Percentiles rank a stretch among this genome's conserved stretches.
Evolutionary conservation across 2,329 filamentous ascomycete genomes (phyloP).

Genomic region (Albophoma yamanashiensis): DNA sequence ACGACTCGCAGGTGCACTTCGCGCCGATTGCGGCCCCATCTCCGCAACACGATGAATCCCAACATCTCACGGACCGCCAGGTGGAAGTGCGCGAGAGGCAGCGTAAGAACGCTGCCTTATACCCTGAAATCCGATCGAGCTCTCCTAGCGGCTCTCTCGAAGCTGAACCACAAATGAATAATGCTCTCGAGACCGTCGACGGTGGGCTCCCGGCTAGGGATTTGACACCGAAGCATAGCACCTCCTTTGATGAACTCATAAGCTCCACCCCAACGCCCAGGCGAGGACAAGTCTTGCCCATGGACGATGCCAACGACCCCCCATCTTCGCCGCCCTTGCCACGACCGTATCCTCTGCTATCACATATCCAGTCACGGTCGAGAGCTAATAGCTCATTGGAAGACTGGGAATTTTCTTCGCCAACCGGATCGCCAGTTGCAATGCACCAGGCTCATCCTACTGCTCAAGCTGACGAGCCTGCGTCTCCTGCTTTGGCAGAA

Average conservation of each 20-base stretch:
- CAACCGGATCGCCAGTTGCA: conserved; percentile 38
- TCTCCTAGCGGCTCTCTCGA: conserved; percentile 12
- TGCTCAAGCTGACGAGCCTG: conserved; percentile 6
- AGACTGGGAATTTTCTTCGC: conserved; percentile 47
- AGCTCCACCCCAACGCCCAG: conserved; percentile 51
- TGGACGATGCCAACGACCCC: conserved; percentile 41
- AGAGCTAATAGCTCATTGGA: conserved; percentile 20
- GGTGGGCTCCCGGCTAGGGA: conserved; percentile 18
- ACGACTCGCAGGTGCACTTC: conserved; percentile 76
- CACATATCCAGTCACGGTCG: conserved; percentile 40
- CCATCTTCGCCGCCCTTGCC: conserved; percentile 49
- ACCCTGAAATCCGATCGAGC: conserved; percentile 55
- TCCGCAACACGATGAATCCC: conserved; percentile 47
- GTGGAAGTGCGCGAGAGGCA: conserved; percentile 68
- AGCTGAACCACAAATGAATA: conserved; percentile 6
- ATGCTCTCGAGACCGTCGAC: conserved; percentile 3
- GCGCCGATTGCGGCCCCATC: conserved; percentile 54
- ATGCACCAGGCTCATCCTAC: conserved; percentile 13
- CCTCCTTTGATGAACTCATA: conserved; percentile 39
- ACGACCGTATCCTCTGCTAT: conserved; percentile 38
- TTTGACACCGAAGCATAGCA: conserved; percentile 34
- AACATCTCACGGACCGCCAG: conserved; percentile 69
- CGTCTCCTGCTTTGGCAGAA: conserved; percentile 5
- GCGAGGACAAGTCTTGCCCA: conserved; percentile 37
- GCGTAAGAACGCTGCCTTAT: conserved; percentile 53